Base-by-base conservation (phyloP, 495 filamentous ascomycete species). In the Penicillium maclennaniae region DNA sequence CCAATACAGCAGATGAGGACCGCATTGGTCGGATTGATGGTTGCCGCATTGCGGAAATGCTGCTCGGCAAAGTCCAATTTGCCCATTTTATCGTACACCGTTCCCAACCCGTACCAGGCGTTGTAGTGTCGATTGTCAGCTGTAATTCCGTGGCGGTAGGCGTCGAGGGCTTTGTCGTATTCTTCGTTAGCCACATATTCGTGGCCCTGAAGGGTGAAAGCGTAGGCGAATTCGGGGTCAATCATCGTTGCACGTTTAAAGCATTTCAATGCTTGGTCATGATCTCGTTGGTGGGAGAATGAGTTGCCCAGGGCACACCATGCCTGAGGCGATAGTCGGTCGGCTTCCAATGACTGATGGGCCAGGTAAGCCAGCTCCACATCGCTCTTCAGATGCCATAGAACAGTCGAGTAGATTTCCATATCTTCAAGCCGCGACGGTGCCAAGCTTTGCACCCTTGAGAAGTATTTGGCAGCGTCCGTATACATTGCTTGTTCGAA, bases 141-240 rank as follows among this genome's bases (percentile, higher is more conserved):
- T 28, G 83, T 79, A 54, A 97, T 86, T 2, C 88, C 90, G 25
- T 81, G 78, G 36, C 93, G 83, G 65, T 96, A 98, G 12, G 88
- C 83, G 28, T 83, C 81, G 12, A 95, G 78, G 1, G 93, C 93
- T 57, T 95, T 96, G 73, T 97, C 92, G 62, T 90, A 96, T 68
- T 98, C 93, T 62, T 98, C 93, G 53, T 96, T 97, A 20, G 86
- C 80, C n/a, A 97, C 86, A 67, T 95, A 90, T 65, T 98, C 93
- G 64, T 98, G 93, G 1, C 93, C 93, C 63, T 97, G 92, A 8
- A 98, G 74, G 1, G 95, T 96, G 65, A 90, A 96, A 7, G 89
- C 92, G 63, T 98, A 98, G 3, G 93, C 92, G 69, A 97, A 96
- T 36, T 83, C 86, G 7, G 90, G 87, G 66, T 96, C 81, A 7